Conservation (phyloP, 352 stramenopile species). For the Globisporangium megalacanthum region DNA sequence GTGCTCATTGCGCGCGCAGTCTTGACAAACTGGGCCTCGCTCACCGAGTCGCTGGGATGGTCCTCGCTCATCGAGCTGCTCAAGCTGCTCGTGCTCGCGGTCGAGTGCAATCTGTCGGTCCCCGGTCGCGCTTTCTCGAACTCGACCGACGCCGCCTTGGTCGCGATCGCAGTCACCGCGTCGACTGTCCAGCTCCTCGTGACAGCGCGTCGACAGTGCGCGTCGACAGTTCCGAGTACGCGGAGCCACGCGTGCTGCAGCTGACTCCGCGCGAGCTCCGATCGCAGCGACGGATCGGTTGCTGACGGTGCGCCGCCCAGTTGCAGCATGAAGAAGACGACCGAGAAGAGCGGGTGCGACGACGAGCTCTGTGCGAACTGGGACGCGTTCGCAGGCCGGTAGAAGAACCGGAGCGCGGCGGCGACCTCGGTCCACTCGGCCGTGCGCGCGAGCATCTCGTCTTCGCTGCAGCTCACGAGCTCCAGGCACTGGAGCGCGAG, state of each 20-base stretch:
- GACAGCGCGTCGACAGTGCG: constrained; percentile 40
- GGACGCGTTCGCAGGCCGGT: constrained; percentile 50
- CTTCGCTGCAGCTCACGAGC: constrained; percentile 21
- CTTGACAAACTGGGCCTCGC: constrained; percentile 6
- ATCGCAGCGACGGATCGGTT: constrained; percentile 14
- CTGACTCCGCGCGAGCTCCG: constrained; percentile 25
- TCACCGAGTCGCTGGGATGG: constrained; percentile 7
- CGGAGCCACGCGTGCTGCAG: constrained; percentile 26
- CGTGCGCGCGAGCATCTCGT: constrained; percentile 24
- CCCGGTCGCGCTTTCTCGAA: constrained; percentile 9
- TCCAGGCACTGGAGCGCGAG: constrained; percentile 39
- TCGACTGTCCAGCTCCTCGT: constrained; percentile 23
- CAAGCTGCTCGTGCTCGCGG: constrained; percentile 11
- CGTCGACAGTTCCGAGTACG: constrained; percentile 34
- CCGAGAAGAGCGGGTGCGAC: constrained; percentile 46
- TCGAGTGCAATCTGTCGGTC: background rate
- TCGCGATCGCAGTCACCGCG: constrained; percentile 29
- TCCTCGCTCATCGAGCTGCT: constrained; percentile 10
- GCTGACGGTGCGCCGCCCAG: constrained; percentile 1
- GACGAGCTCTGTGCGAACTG: constrained; percentile 47
- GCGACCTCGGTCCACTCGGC: constrained; percentile 28
- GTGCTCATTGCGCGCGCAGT: constrained; percentile 11
- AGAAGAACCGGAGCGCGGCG: constrained; percentile 62
- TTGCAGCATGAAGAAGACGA: constrained; percentile 38
- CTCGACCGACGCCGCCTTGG: constrained; percentile 13